phyloP scores from a whole-genome alignment of 176 grass and related monocot genomes.

The Thalia dealbata region DNA sequence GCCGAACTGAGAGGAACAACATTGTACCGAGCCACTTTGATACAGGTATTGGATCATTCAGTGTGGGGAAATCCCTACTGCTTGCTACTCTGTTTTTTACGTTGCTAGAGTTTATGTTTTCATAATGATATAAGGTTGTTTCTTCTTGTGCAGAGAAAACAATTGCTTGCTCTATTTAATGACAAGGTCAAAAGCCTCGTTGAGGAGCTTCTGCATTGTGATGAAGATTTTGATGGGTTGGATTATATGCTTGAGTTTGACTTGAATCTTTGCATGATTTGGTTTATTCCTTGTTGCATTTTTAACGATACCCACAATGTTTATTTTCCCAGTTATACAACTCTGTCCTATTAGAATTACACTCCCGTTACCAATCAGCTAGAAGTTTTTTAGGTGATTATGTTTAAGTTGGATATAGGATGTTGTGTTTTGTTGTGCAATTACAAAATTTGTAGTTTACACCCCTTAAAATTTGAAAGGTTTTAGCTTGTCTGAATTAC shows the following conservation, averaged over 20 bases:
- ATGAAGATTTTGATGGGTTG: slow-evolving; percentile 42
- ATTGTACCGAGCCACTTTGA: slow-evolving; percentile 47
- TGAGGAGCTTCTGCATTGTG: slow-evolving; percentile 48
- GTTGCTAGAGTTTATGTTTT: neutral
- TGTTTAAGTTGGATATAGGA: neutral
- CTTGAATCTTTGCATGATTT: neutral
- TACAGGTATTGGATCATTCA: slow-evolving; percentile 38
- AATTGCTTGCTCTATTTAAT: slow-evolving; percentile 35
- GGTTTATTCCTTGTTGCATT: neutral
- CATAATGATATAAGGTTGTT: neutral
- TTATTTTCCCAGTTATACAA: no score
- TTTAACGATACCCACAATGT: neutral
- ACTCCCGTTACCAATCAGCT: neutral
- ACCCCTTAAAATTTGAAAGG: no score
- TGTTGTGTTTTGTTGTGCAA: no score
- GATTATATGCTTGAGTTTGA: slow-evolving; percentile 2
- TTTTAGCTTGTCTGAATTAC: no score
- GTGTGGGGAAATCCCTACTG: neutral
- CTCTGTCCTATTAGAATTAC: neutral
- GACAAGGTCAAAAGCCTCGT: slow-evolving; percentile 66
- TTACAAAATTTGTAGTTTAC: no score
- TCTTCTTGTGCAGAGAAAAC: slow-evolving; percentile 52
- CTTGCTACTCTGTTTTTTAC: neutral
- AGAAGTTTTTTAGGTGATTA: neutral
- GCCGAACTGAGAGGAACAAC: slow-evolving; percentile 76